A percentile compares a stretch with the other conserved stretches of the same genome.
phyloP scores from a whole-genome alignment of 768 basidiomycete species.

The Sutorius australiensis region DNA sequence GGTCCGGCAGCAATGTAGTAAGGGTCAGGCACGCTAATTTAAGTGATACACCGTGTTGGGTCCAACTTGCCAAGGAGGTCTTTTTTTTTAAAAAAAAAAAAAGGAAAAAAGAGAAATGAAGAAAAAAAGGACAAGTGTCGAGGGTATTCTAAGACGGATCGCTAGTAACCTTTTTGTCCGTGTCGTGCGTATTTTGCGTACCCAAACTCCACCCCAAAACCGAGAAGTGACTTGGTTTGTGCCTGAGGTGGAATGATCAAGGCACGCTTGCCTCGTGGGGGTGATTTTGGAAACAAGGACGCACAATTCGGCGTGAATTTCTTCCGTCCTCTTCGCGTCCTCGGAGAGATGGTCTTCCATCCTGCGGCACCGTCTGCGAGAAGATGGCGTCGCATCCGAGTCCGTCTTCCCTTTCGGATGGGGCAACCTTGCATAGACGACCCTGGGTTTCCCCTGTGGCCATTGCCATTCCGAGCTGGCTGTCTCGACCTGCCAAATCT shows the following conservation, averaged over 20 bases:
- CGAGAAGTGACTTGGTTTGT: not conserved
- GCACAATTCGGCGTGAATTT: not conserved
- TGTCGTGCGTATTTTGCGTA: slow-evolving; percentile 1
- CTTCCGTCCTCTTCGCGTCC: slow-evolving; percentile 8
- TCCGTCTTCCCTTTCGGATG: not conserved
- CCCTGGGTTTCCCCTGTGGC: not conserved
- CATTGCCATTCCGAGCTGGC: not conserved
- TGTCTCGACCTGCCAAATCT: not conserved
- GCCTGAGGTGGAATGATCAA: slow-evolving; percentile 6
- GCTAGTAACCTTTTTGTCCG: not conserved
- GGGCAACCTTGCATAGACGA: not conserved
- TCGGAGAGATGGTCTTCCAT: not conserved
- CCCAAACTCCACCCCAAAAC: slow-evolving; percentile 12
- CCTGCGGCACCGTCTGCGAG: not conserved
- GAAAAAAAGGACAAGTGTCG: not conserved
- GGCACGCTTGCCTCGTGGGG: slow-evolving; percentile 8
- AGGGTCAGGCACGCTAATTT: slow-evolving; percentile 25
- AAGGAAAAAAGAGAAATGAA: too few species aligned
- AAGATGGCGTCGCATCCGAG: not conserved
- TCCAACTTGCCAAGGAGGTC: not conserved
- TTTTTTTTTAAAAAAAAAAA: not conserved
- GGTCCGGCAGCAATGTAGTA: not conserved
- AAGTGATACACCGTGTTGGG: slow-evolving; percentile 7
- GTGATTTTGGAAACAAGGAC: not conserved
- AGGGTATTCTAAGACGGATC: not conserved